Conservation (phyloP, 345 rosid species). For the Nasturtium officinale region DNA sequence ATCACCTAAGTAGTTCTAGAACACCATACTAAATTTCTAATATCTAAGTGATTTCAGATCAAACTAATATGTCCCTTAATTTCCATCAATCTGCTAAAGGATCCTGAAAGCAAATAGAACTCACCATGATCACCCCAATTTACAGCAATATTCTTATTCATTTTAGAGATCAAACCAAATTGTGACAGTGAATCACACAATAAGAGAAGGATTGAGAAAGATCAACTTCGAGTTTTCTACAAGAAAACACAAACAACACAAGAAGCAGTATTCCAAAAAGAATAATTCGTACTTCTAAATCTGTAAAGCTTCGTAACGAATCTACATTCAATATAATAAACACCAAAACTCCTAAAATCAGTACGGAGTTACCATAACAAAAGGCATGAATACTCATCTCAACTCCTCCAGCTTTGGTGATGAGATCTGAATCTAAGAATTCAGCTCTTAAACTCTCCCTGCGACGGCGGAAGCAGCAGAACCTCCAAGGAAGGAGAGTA, state of each 20-base stretch:
- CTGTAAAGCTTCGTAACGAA: slow-evolving; percentile 24
- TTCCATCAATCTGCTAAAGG: not conserved
- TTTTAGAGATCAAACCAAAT: not conserved
- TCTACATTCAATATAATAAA: slow-evolving; percentile 30
- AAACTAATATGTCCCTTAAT: not conserved
- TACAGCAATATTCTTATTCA: slow-evolving; percentile 10
- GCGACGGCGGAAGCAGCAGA: slow-evolving; percentile 64
- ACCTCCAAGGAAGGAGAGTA: slow-evolving; percentile 73
- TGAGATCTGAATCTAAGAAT: slow-evolving; percentile 13
- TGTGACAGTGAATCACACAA: slow-evolving; percentile 8
- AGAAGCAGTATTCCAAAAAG: slow-evolving; percentile 2
- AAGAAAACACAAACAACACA: slow-evolving; percentile 19
- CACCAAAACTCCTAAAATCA: slow-evolving; percentile 6
- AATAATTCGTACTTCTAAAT: not conserved
- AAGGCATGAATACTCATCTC: slow-evolving; percentile 21
- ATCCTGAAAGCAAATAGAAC: slow-evolving; percentile 2
- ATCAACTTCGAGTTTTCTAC: slow-evolving; percentile 23
- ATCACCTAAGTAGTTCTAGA: not conserved
- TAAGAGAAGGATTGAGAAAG: slow-evolving; percentile 16
- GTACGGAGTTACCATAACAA: not conserved
- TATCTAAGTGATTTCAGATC: slow-evolving; percentile 1
- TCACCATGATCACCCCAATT: not conserved
- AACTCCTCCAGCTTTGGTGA: not conserved
- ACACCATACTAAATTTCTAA: not conserved
- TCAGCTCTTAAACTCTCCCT: slow-evolving; percentile 50